Evolutionary conservation across 345 rosid genomes (phyloP), one percentile per base, ranked within the genome.

Genomic region (Mangifera indica): DNA sequence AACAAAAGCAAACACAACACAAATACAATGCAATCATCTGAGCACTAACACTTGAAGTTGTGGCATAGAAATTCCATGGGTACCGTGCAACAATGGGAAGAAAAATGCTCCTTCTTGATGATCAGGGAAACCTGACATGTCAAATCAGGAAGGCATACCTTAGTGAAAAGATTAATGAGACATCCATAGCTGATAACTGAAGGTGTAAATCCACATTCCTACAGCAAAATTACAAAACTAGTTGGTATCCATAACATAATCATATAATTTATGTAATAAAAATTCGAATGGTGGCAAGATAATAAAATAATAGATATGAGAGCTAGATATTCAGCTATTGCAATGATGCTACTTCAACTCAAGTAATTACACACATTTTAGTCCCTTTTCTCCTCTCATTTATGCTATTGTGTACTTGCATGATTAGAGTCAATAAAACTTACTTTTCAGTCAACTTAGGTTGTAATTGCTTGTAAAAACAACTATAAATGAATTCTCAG

Each of bases 121-220:
- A n/a, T 48, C 63, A 71, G 53, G 7, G 26, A 10, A 37, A 37
- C 2, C 10, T 11, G 32, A 2, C 40, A 64, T 58, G n/a, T 48
- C 3, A 7, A 45, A 70, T 29, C 14, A 4, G 48, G 37, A 56
- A 58, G 60, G 18, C 14, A 72, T 82, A 86, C 98, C 98, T 92
- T 95, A 7, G 79, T 79, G 74, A 85, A 90, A 61, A 92, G 90
- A 83, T 92, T 95, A 55, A 95, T 86, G 78, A 95, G 90, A 72
- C 99, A 90, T 45, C 99, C 99, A 81, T 87, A 92, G 67, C 89
- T 95, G 79, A 95, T 84, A 74, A 95, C 84, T 49, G 98, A 82
- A 70, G 96, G 98, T 57, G 86, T 68, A 82, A 90, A 88, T 75
- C 99, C 98, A 74, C 92, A 90, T 89, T 95, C 97, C 98, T 93